Conservation (phyloP, 2,329 filamentous ascomycete genomes). For the Waltergamsia citrina region DNA sequence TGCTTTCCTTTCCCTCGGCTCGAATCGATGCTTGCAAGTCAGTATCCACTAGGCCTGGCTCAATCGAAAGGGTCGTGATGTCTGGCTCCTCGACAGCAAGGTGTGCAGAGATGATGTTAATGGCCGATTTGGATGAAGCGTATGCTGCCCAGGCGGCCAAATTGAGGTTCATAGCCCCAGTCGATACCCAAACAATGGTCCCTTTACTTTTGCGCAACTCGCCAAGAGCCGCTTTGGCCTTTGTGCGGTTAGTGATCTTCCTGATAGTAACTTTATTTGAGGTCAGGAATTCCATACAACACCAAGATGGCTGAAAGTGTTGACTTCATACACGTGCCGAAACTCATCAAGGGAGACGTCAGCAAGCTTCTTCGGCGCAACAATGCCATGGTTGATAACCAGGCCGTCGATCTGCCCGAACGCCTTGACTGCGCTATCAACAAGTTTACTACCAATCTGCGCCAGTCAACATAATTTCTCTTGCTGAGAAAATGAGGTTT, state of each 20-base stretch:
- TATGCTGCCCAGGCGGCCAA: constrained; percentile 74
- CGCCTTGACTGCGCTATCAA: constrained; percentile 52
- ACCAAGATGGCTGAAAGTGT: constrained; percentile 85
- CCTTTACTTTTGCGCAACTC: constrained; percentile 60
- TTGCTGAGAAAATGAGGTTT: neutral
- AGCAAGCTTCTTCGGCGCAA: constrained; percentile 64
- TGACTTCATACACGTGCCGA: constrained; percentile 68
- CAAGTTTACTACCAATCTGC: constrained; percentile 49
- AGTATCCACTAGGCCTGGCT: constrained; percentile 77
- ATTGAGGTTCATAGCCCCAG: constrained; percentile 58
- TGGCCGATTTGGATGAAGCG: constrained; percentile 73
- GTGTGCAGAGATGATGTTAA: constrained; percentile 70
- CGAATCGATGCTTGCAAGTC: constrained; percentile 83
- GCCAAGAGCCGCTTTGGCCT: constrained; percentile 64
- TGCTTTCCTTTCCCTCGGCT: constrained; percentile 40
- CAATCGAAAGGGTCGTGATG: constrained; percentile 62
- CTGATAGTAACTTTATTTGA: constrained; percentile 2
- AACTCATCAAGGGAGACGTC: constrained; percentile 62
- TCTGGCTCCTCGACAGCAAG: constrained; percentile 67
- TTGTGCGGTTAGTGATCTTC: neutral
- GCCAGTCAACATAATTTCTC: neutral
- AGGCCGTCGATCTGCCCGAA: constrained; percentile 73
- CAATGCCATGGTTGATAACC: constrained; percentile 77
- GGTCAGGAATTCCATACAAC: constrained; percentile 17
- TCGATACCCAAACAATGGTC: constrained; percentile 68